phyloP scores from a whole-genome alignment of 2,329 filamentous ascomycete genomes.

The Hortaea werneckii region DNA sequence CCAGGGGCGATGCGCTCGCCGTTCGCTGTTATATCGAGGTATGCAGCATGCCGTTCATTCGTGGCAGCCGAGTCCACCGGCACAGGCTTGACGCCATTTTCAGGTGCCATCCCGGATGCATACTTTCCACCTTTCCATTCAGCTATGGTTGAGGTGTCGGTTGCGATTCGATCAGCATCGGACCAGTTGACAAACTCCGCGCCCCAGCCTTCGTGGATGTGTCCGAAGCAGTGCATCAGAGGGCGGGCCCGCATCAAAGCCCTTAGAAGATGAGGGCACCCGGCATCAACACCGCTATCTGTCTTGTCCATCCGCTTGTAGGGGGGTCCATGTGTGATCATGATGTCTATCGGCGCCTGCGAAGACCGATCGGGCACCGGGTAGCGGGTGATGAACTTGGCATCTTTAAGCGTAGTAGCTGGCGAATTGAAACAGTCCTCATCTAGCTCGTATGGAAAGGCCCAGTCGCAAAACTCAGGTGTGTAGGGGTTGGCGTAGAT shows the following conservation, averaged over 20 bases:
- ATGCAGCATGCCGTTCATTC: constrained; percentile 23
- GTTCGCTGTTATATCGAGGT: constrained; percentile 16
- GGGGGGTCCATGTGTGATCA: constrained; percentile 54
- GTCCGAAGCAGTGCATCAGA: constrained; percentile 51
- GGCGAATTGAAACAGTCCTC: constrained; percentile 44
- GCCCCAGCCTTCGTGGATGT: constrained; percentile 50
- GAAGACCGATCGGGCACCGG: constrained; percentile 26
- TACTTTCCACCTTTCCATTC: constrained; percentile 8
- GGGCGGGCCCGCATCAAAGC: constrained; percentile 44
- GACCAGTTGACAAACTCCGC: constrained; percentile 32
- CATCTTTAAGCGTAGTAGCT: constrained; percentile 21
- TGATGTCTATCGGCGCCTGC: constrained; percentile 39
- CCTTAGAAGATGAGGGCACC: constrained; percentile 45
- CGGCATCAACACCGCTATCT: constrained; percentile 29
- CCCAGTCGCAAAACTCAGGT: constrained; percentile 44
- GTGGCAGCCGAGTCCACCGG: constrained; percentile 10
- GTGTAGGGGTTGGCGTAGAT: constrained; percentile 47
- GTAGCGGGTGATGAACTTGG: constrained; percentile 21
- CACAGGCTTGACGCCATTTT: constrained; percentile 3
- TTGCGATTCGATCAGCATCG: constrained; percentile 14
- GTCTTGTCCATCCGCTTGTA: constrained; percentile 40
- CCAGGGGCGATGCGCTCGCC: constrained; percentile 31
- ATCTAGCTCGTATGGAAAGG: constrained; percentile 42
- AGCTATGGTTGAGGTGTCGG: not conserved
- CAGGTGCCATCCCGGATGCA: constrained; percentile 7